phyloP scores from a whole-genome alignment of 2,329 filamentous ascomycete genomes.

The Trichoderma aggressivum region DNA sequence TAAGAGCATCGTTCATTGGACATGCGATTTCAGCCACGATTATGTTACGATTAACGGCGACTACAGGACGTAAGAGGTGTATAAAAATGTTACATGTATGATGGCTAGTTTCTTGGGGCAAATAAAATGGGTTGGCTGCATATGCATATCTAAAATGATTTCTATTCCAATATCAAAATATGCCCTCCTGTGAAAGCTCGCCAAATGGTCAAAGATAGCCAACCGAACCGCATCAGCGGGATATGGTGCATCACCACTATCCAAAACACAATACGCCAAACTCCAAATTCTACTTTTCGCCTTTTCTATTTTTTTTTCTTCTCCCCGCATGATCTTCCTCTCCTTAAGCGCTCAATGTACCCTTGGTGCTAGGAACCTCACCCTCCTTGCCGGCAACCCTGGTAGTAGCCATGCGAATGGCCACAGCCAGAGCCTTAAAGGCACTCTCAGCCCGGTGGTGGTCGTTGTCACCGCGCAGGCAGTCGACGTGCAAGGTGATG shows the following conservation, averaged over 20 bases:
- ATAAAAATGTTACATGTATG: neutral
- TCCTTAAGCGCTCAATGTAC: conserved; percentile 65
- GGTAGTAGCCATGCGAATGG: conserved; percentile 72
- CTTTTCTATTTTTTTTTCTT: conserved; percentile 1
- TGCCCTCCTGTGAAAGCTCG: neutral
- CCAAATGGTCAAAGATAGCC: neutral
- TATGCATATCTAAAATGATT: neutral
- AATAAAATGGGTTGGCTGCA: neutral
- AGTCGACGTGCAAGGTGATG: conserved; percentile 93
- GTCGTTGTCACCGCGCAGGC: conserved; percentile 85
- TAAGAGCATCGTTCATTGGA: conserved; percentile 73
- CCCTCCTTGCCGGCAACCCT: conserved; percentile 77
- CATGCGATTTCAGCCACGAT: conserved; percentile 83
- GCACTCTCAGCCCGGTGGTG: conserved; percentile 95
- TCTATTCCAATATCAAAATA: neutral
- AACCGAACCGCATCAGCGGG: neutral
- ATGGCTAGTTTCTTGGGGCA: neutral
- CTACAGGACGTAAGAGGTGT: conserved; percentile 54
- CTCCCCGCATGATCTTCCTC: neutral
- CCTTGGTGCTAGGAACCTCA: conserved; percentile 95
- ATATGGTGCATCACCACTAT: neutral
- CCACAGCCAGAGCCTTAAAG: conserved; percentile 93
- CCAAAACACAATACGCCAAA: neutral
- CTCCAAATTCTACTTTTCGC: neutral
- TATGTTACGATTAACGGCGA: conserved; percentile 69